These are phyloP conservation scores for Linaria vulgaris DNA, from an alignment of 257 asterid genomes.

Conservation along the genomic window DNA sequence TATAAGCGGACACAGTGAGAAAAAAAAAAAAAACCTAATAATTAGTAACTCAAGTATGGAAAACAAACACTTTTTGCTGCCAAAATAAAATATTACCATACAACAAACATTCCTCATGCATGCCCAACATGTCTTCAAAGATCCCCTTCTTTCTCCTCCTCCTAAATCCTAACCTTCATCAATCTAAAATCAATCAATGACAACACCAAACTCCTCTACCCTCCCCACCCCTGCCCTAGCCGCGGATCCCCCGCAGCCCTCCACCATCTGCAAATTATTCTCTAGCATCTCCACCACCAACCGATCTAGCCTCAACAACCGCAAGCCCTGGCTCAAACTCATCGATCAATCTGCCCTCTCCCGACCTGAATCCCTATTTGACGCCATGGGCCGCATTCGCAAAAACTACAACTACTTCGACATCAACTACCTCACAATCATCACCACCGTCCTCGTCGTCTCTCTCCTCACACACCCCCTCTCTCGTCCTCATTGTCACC, in stretches of 20 bases:
- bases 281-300: constrained; percentile 39
- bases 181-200: constrained; percentile 20
- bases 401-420: constrained; percentile 59
- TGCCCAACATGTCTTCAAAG: too few relatives aligned
- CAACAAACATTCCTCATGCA: background rate
- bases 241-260: constrained; percentile 24
- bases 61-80: too few relatives aligned
- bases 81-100: too few relatives aligned
- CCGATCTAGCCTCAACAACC: constrained; percentile 47
- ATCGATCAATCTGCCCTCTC: constrained; percentile 56
- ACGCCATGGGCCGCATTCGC: constrained; percentile 58
- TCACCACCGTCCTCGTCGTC: constrained; percentile 49
- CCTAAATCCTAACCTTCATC: background rate
- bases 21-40: too few relatives aligned
- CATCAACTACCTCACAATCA: constrained; percentile 46
- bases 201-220: constrained; percentile 34
- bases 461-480: constrained; percentile 60
- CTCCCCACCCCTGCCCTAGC: constrained; percentile 45
- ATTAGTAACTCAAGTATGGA: too few relatives aligned
- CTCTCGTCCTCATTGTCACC: constrained; percentile 45
- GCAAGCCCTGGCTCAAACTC: constrained; percentile 70
- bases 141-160: background rate
- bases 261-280: constrained; percentile 50
- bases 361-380: constrained; percentile 60
- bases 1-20: too few relatives aligned